Percentiles rank a stretch among this genome's conserved stretches.
Conservation (phyloP, 768 basidiomycete species). For the Leucocoprinus sp. region DNA sequence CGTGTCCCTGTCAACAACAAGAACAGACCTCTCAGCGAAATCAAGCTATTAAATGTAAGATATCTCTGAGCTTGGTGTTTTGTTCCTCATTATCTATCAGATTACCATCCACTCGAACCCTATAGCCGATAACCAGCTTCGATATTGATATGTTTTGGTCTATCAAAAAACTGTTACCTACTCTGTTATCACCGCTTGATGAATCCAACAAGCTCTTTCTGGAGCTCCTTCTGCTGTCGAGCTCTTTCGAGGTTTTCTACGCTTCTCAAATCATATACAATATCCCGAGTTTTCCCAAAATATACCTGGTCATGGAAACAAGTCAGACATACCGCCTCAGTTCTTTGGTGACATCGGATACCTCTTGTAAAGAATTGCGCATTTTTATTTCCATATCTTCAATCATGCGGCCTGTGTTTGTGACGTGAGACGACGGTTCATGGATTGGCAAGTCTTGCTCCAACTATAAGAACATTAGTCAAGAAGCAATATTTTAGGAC, state of each 20-base stretch:
- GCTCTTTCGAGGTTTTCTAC: constrained; percentile 80
- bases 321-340: constrained; percentile 3
- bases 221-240: constrained; percentile 72
- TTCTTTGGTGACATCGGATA: constrained; percentile 21
- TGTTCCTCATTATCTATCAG: constrained; percentile 27
- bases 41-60: constrained; percentile 76
- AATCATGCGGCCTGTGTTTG: constrained; percentile 91
- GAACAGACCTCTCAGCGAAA: constrained; percentile 79
- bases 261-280: constrained; percentile 87
- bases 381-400: constrained; percentile 99
- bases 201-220: constrained; percentile 85
- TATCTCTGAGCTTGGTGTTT: constrained; percentile 7
- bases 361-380: constrained; percentile 90
- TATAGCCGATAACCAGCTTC: constrained; percentile 68
- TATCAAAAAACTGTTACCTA: not conserved
- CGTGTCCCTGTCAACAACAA: constrained; percentile 85
- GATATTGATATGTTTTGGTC: constrained; percentile 17
- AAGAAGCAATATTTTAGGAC: not conserved
- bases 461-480: constrained; percentile 36
- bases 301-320: constrained; percentile 50
- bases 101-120: constrained; percentile 93
- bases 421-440: constrained; percentile 76
- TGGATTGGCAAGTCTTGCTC: constrained; percentile 84
- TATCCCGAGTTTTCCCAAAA: constrained; percentile 94
- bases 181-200: constrained; percentile 51